These are phyloP conservation scores for Bruguiera gymnorhiza DNA, from an alignment of 345 rosid genomes.

Conservation along the genomic window DNA sequence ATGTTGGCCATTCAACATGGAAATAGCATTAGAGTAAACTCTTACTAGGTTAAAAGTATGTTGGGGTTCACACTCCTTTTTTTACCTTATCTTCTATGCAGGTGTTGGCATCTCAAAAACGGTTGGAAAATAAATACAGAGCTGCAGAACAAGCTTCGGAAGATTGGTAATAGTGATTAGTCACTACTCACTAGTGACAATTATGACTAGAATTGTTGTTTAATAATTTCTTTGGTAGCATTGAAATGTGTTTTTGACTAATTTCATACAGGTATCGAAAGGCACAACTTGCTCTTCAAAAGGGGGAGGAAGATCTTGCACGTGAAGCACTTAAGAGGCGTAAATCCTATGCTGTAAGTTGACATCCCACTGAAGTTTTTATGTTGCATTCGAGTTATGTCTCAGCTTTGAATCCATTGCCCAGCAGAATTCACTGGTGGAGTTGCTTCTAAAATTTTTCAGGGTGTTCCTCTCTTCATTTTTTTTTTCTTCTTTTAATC, in stretches of 20 bases:
- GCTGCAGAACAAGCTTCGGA: conserved; percentile 66
- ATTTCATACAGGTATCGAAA: conserved; percentile 59
- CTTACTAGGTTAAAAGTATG: neutral
- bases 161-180: conserved; percentile 49
- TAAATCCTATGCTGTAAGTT: conserved; percentile 66
- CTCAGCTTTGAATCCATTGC: neutral
- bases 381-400: neutral
- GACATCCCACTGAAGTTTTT: neutral
- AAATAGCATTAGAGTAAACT: neutral
- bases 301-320: conserved; percentile 84
- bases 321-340: conserved; percentile 86
- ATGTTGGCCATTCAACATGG: neutral
- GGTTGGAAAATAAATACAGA: conserved; percentile 65
- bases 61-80: neutral
- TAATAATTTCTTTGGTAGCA: neutral
- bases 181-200: neutral
- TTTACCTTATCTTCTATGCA: conserved; percentile 15
- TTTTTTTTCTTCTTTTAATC: neutral
- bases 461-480: neutral
- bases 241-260: neutral
- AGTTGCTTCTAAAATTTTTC: neutral
- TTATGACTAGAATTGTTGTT: too few relatives aligned
- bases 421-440: neutral
- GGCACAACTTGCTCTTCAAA: conserved; percentile 75
- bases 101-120: conserved; percentile 80